Evolutionary conservation across 23 red algal genomes (phyloP).

Genomic region (Rhodosorus marinus): DNA sequence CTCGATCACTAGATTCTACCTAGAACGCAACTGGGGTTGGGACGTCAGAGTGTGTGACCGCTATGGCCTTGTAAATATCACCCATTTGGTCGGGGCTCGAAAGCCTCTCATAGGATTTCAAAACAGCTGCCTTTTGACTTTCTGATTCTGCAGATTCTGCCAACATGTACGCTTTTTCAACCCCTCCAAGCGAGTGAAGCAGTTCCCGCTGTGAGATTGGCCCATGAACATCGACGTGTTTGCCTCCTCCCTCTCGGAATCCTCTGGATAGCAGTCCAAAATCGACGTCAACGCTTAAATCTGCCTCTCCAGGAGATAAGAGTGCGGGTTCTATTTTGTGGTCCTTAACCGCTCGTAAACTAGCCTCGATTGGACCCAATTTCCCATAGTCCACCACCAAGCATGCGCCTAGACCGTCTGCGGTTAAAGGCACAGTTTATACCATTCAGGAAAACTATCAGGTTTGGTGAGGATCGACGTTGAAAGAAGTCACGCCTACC

Average conservation of each 20-base stretch:
- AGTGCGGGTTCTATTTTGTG: conserved; percentile 35
- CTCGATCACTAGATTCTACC: neutral
- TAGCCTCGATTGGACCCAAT: conserved; percentile 4
- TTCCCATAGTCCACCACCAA: conserved; percentile 79
- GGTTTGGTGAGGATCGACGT: no score
- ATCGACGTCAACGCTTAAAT: conserved; percentile 87
- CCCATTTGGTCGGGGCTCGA: conserved; percentile 1
- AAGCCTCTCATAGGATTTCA: neutral
- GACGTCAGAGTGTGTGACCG: no score
- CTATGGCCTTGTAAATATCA: neutral
- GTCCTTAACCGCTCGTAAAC: conserved; percentile 38
- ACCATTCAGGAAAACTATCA: no score
- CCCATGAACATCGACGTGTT: neutral
- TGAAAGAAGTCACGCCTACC: no score
- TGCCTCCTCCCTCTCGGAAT: neutral
- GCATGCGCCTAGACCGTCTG: neutral
- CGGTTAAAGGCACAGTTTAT: neutral
- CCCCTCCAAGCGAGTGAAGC: conserved; percentile 2
- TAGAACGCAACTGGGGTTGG: neutral
- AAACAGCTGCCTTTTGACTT: neutral
- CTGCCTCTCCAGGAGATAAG: conserved; percentile 28
- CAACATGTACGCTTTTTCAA: neutral
- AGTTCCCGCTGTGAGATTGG: neutral
- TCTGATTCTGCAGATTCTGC: neutral
- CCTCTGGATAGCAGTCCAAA: conserved; percentile 31